Conservation (phyloP, 768 basidiomycete species). For the Clitopilus passeckerianus region DNA sequence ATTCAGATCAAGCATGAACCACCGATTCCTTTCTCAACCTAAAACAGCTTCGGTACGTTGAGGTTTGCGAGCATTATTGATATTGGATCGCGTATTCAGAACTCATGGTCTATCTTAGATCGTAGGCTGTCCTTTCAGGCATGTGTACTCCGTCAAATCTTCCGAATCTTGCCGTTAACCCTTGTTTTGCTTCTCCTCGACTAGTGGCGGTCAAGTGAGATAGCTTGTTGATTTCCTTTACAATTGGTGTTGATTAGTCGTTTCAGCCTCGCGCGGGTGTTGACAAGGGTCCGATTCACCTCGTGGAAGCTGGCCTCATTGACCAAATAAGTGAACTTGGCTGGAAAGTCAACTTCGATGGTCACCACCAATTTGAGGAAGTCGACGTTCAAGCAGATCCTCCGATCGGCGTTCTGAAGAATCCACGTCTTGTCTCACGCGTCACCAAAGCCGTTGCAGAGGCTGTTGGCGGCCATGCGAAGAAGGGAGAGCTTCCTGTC, state of each 20-base stretch:
- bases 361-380: slow-evolving; percentile 85
- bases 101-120: slow-evolving; percentile 43
- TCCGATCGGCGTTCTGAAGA: slow-evolving; percentile 86
- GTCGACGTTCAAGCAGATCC: slow-evolving; percentile 61
- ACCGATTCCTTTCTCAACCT: slow-evolving; percentile 56
- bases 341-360: slow-evolving; percentile 88
- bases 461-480: slow-evolving; percentile 69
- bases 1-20: background rate
- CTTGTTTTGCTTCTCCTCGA: background rate
- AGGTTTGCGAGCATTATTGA: background rate
- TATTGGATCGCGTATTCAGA: background rate
- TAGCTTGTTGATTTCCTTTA: background rate
- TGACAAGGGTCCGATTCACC: slow-evolving; percentile 82
- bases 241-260: slow-evolving; percentile 7
- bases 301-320: slow-evolving; percentile 84
- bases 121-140: slow-evolving; percentile 96
- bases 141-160: slow-evolving; percentile 20
- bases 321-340: slow-evolving; percentile 73
- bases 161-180: slow-evolving; percentile 2
- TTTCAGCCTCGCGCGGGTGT: slow-evolving; percentile 71
- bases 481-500: slow-evolving; percentile 77
- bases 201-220: slow-evolving; percentile 64
- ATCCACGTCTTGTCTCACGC: slow-evolving; percentile 80
- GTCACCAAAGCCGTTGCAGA: slow-evolving; percentile 79
- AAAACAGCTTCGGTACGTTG: slow-evolving; percentile 74